Conservation (phyloP, 2,329 filamentous ascomycete species). For the Chaetomiaceae sp. region DNA sequence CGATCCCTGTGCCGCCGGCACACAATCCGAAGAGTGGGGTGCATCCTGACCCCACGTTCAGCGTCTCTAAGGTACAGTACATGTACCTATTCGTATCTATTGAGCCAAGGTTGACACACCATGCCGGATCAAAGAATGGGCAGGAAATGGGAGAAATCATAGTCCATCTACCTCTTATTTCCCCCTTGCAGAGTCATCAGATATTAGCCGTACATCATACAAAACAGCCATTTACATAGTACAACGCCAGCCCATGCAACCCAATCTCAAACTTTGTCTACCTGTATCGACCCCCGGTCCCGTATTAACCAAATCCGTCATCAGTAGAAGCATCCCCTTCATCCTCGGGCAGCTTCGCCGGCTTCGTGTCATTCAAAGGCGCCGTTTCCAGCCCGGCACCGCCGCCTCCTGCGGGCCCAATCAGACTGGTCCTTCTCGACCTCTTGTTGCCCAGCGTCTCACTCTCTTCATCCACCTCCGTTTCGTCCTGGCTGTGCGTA, state of each 20-base stretch:
- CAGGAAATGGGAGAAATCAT: too few relatives aligned
- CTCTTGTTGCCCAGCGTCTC: constrained; percentile 28
- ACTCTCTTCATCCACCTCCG: constrained; percentile 30
- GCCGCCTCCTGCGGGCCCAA: constrained; percentile 34
- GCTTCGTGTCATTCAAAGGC: constrained; percentile 28
- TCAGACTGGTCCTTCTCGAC: constrained; percentile 43
- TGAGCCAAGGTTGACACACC: too few relatives aligned
- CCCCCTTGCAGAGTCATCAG: background rate
- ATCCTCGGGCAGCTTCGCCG: constrained; percentile 15
- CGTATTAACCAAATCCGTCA: constrained; percentile 29
- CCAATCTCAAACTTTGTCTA: background rate
- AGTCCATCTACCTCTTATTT: too few relatives aligned
- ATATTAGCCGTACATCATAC: background rate
- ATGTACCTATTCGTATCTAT: too few relatives aligned
- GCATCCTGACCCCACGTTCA: too few relatives aligned
- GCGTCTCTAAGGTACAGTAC: too few relatives aligned
- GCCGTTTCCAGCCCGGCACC: constrained; percentile 32
- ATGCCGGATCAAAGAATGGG: too few relatives aligned
- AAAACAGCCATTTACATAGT: background rate
- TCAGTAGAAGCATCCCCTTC: constrained; percentile 14
- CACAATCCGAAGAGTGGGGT: too few relatives aligned
- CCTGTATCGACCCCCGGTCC: background rate
- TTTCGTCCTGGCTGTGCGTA: constrained; percentile 32
- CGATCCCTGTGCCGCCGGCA: too few relatives aligned
- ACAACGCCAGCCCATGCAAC: constrained; percentile 15